Conservation (phyloP, 805 yeast species). For the Saturnispora quitensis region DNA sequence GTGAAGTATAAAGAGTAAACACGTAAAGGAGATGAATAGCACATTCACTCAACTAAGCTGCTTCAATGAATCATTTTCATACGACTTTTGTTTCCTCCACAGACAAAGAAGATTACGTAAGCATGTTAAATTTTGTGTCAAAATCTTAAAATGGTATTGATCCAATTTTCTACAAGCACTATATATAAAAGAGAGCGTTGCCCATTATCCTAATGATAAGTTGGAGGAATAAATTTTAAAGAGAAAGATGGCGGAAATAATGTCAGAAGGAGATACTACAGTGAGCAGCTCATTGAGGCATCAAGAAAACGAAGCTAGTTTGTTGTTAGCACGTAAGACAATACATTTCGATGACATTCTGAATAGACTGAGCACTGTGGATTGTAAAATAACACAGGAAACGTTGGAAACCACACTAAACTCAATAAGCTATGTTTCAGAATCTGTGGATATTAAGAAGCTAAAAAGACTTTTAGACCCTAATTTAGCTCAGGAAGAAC, state of each 20-base stretch:
- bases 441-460: neutral
- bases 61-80: too few species aligned
- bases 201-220: neutral
- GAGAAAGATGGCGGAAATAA: neutral
- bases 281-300: neutral
- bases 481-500: neutral
- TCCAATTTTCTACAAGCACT: neutral
- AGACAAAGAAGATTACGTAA: neutral
- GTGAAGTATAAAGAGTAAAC: too few species aligned
- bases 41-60: too few species aligned
- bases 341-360: neutral
- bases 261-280: neutral
- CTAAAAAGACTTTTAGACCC: neutral
- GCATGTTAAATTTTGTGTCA: conserved; percentile 2
- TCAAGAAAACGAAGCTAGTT: neutral
- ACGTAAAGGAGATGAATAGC: too few species aligned
- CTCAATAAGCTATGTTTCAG: neutral
- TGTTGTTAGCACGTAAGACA: neutral
- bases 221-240: neutral
- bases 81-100: too few species aligned
- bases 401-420: neutral
- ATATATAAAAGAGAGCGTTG: neutral
- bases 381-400: neutral
- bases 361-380: neutral
- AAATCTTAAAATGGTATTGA: neutral